A percentile compares a stretch with the other conserved stretches of the same genome.
phyloP scores from a whole-genome alignment of 257 asterid genomes.

The Fraxinus pennsylvanica region DNA sequence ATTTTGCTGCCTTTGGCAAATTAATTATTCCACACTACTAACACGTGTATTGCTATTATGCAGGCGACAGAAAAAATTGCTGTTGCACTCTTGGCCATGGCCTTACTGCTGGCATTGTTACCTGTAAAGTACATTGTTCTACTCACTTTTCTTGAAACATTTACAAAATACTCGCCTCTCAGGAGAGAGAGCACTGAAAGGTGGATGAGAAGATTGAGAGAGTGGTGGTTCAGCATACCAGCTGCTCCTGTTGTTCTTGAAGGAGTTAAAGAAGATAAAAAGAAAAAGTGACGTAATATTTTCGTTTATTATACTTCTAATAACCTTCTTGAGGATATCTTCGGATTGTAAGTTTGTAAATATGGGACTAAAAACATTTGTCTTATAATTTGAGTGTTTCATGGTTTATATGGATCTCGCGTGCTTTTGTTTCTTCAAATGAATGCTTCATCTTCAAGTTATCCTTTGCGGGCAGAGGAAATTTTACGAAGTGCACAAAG shows the following conservation, averaged over 20 bases:
- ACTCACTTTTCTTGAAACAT: slow-evolving; percentile 60
- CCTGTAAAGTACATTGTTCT: slow-evolving; percentile 52
- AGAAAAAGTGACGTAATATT: slow-evolving; percentile 50
- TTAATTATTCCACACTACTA: background rate
- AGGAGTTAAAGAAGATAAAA: slow-evolving; percentile 63
- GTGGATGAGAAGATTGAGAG: slow-evolving; percentile 77
- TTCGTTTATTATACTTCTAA: background rate
- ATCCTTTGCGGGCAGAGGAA: no score
- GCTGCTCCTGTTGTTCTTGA: slow-evolving; percentile 84
- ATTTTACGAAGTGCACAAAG: no score
- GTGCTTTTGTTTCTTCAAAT: background rate
- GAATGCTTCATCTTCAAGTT: background rate
- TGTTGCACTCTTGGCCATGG: slow-evolving; percentile 49
- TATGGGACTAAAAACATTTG: background rate
- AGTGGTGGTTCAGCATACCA: slow-evolving; percentile 98
- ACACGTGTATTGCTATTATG: slow-evolving; percentile 1
- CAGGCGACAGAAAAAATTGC: slow-evolving; percentile 87
- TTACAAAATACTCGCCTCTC: slow-evolving; percentile 71
- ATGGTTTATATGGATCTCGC: background rate
- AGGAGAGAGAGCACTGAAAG: slow-evolving; percentile 75
- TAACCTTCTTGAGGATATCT: background rate
- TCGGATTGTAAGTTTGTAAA: slow-evolving; percentile 26
- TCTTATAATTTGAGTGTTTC: background rate
- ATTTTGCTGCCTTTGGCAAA: slow-evolving; percentile 1
- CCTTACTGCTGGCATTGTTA: slow-evolving; percentile 57